Evolutionary conservation across 192 early-diverging fungal species (phyloP), one percentile per base, ranked within the genome.

Genomic region (Podochytrium sp.): DNA sequence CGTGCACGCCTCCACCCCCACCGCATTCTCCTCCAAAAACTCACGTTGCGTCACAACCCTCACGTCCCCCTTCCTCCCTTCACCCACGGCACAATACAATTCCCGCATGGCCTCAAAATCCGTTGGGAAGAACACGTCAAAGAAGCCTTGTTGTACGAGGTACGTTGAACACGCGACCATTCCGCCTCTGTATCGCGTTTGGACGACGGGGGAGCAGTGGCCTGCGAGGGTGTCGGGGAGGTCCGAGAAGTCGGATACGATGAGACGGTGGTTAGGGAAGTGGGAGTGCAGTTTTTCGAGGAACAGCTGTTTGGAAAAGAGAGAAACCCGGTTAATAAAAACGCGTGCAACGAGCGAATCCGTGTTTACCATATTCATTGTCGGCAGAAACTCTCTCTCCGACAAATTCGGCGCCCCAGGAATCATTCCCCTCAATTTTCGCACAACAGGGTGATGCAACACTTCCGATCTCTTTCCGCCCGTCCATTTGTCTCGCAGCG

Each of bases 91-190:
- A 67, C 50, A 14, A 79, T 99, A 96, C 81, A 99, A 83, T 39
- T 89, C 86, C 70, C 78, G 74, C 76, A 96, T 71, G 18, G 94
- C 79, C 73, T 94, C 93, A 87, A 96, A 99, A 79, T 99, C 91
- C 27, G 96, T 98, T 2, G 97, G 97, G 76, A 98, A 99, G 80
- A 99, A 98, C 53, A 99, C 97, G 76, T 99, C 97, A 82, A 99
- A 99, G 89, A 90, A 97, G 12, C 97, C 97, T 3, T 95, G 97
- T 79, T 95, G 94, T 6, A 99, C 96, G 80, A 99, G 91, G 71
- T 96, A 97, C 0, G 95, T 97, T 33, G 91, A 91, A 71, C 95
- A 96, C 16, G 97, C 92, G 5, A 99, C 92, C 95, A 97, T 99
- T 30, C 84, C 87, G 1, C 93, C 90, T 53, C 87, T 76, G 78